A percentile compares a stretch with the other conserved stretches of the same genome.
phyloP scores from a whole-genome alignment of 768 basidiomycete genomes.

The Mycena galericulata region DNA sequence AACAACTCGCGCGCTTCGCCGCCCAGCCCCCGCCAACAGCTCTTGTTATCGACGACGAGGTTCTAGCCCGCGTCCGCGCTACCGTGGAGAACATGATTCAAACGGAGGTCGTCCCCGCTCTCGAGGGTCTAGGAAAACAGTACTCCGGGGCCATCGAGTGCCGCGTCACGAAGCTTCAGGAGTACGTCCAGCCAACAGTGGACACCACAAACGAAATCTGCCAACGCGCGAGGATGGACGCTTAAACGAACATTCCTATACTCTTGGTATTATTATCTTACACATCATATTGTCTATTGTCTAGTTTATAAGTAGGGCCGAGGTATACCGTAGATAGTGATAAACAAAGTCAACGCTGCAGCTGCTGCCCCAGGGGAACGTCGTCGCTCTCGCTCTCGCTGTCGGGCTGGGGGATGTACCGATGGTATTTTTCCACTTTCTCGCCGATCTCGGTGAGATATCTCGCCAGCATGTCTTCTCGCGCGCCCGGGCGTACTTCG shows the following conservation, averaged over 20 bases:
- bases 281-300: background rate
- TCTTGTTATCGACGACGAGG: slow-evolving; percentile 15
- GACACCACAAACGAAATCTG: slow-evolving; percentile 46
- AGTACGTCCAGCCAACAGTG: slow-evolving; percentile 46
- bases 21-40: background rate
- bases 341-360: background rate
- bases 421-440: slow-evolving; percentile 71
- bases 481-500: slow-evolving; percentile 70
- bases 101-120: slow-evolving; percentile 24
- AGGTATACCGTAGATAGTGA: too few relatives aligned
- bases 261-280: too few relatives aligned
- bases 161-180: slow-evolving; percentile 42
- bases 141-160: slow-evolving; percentile 18
- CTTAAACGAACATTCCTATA: background rate
- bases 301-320: too few relatives aligned
- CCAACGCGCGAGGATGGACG: slow-evolving; percentile 32
- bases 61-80: background rate
- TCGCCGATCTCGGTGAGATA: slow-evolving; percentile 68
- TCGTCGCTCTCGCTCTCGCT: slow-evolving; percentile 61
- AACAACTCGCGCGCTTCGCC: background rate
- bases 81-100: slow-evolving; percentile 20
- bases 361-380: slow-evolving; percentile 19
- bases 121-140: background rate
- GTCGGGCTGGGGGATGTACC: slow-evolving; percentile 72
- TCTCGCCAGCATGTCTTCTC: slow-evolving; percentile 72